Evolutionary conservation across 2,329 filamentous ascomycete genomes (phyloP).

Genomic region (Macrophomina tecta): DNA sequence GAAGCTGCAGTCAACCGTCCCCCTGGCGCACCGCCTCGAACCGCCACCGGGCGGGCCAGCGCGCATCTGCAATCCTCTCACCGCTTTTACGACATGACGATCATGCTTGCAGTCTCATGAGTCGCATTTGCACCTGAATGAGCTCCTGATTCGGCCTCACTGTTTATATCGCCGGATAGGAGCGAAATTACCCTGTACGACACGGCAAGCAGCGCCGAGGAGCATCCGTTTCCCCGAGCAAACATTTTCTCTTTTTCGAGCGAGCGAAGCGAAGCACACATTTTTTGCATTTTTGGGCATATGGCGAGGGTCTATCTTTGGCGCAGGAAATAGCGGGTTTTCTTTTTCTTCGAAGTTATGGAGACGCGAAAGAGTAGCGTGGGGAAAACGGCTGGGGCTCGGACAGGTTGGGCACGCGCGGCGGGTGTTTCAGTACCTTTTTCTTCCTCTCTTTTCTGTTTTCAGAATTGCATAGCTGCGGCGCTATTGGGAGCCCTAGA

Average conservation of each 20-base stretch:
- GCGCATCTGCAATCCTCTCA: conserved; percentile 11
- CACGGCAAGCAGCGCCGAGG: conserved; percentile 1
- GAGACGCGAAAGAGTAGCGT: background rate
- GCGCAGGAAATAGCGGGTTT: conserved; percentile 12
- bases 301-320: conserved; percentile 11
- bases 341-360: background rate
- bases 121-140: conserved; percentile 16
- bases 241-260: conserved; percentile 2
- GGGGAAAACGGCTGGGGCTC: conserved; percentile 6
- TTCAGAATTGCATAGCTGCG: conserved; percentile 26
- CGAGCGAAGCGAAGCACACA: conserved; percentile 23
- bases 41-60: conserved; percentile 1
- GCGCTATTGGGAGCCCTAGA: conserved; percentile 15
- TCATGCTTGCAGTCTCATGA: conserved; percentile 18
- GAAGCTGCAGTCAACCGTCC: conserved; percentile 9
- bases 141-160: conserved; percentile 14
- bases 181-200: background rate
- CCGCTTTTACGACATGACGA: conserved; percentile 25
- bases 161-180: background rate
- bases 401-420: conserved; percentile 10
- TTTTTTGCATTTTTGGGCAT: conserved; percentile 12
- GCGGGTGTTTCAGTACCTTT: conserved; percentile 4
- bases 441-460: background rate
- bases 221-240: background rate
- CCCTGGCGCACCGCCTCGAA: background rate